These are phyloP conservation scores for Wallacemonas rigidus DNA, from an alignment of 208 protist species.

Conservation along the genomic window DNA sequence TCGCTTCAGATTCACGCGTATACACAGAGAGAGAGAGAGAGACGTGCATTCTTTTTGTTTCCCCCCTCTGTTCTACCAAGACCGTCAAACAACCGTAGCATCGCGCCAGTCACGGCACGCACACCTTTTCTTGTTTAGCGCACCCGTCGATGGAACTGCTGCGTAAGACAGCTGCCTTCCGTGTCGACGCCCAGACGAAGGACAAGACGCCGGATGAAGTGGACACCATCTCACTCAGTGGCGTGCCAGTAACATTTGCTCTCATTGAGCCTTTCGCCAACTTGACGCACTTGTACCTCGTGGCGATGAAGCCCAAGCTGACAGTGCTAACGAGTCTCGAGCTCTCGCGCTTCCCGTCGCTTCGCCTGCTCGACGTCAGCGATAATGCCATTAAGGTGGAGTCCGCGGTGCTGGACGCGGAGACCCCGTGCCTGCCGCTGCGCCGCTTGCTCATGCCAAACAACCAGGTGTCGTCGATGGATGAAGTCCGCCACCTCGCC, in stretches of 20 bases:
- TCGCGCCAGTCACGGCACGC: no score
- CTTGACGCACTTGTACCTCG: slow-evolving; percentile 61
- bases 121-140: not conserved
- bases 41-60: no score
- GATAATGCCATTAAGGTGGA: slow-evolving; percentile 73
- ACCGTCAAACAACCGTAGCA: no score
- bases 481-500: slow-evolving; percentile 58
- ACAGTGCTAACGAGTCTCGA: slow-evolving; percentile 32
- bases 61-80: no score
- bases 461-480: slow-evolving; percentile 54
- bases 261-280: slow-evolving; percentile 46
- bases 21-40: no score
- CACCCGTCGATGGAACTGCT: slow-evolving; percentile 60
- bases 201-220: slow-evolving; percentile 52
- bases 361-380: slow-evolving; percentile 81
- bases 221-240: slow-evolving; percentile 57
- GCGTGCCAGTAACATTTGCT: slow-evolving; percentile 53
- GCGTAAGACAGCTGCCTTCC: slow-evolving; percentile 63
- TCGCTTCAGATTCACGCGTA: no score
- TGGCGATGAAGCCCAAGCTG: slow-evolving; percentile 68
- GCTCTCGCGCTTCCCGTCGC: slow-evolving; percentile 29
- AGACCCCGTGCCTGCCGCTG: slow-evolving; percentile 24
- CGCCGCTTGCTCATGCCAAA: slow-evolving; percentile 68
- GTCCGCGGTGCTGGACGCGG: slow-evolving; percentile 16
- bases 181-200: slow-evolving; percentile 71